phyloP scores from a whole-genome alignment of 2,329 filamentous ascomycete species.

The Colletotrichum aenigma region DNA sequence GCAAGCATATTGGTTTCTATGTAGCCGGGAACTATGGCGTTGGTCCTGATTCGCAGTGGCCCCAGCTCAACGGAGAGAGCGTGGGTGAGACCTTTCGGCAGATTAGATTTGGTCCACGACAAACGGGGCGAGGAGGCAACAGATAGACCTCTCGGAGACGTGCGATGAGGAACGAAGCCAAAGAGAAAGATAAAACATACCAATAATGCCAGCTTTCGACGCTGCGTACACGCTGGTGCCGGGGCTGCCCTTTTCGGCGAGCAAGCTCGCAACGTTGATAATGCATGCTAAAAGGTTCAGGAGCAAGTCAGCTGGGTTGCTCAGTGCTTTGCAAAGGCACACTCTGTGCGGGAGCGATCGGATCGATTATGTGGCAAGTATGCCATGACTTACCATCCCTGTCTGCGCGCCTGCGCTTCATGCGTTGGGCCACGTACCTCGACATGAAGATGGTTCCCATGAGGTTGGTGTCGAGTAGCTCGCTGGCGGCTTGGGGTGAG shows the following conservation, averaged over 20 bases:
- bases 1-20: constrained; percentile 81
- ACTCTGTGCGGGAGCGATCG: constrained; percentile 1
- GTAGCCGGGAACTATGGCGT: constrained; percentile 83
- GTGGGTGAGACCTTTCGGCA: constrained; percentile 65
- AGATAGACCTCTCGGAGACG: not conserved
- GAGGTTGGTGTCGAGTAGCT: constrained; percentile 74
- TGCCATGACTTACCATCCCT: constrained; percentile 26
- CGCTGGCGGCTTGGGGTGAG: constrained; percentile 51
- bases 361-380: not conserved
- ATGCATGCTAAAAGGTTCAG: constrained; percentile 59
- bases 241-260: constrained; percentile 70
- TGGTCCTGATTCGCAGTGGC: constrained; percentile 70
- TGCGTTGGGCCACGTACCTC: constrained; percentile 51
- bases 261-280: constrained; percentile 80
- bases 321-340: not conserved
- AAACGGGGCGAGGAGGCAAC: not conserved
- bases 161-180: constrained; percentile 1
- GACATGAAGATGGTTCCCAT: constrained; percentile 68
- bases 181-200: constrained; percentile 41
- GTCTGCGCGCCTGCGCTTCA: constrained; percentile 39
- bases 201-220: constrained; percentile 80
- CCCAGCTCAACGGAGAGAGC: constrained; percentile 69
- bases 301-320: constrained; percentile 1
- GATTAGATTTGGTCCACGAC: constrained; percentile 1
- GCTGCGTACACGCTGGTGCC: constrained; percentile 79